Conservation (phyloP, 148 eudicot genomes). For the Beta vulgaris region DNA sequence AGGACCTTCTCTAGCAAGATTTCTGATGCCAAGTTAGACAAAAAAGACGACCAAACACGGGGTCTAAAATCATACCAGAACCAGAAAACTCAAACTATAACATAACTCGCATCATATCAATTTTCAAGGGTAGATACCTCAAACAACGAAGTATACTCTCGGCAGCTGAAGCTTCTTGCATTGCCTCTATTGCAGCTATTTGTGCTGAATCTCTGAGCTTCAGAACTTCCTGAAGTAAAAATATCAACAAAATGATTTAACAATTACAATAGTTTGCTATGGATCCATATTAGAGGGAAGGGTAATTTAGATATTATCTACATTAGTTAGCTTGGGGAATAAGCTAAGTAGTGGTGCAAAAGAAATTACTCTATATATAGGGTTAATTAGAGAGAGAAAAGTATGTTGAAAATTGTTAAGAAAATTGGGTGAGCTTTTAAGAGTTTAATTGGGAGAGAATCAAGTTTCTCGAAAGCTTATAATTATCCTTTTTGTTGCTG, state of each 20-base stretch:
- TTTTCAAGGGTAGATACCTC: conserved; percentile 40
- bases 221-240: conserved; percentile 59
- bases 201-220: conserved; percentile 82
- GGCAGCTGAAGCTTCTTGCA: conserved; percentile 87
- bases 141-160: conserved; percentile 73
- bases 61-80: neutral
- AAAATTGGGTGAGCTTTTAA: too few species aligned
- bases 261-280: neutral
- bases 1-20: too few species aligned
- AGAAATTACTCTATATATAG: too few species aligned
- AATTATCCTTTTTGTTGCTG: too few species aligned
- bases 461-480: too few species aligned
- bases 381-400: too few species aligned
- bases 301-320: too few species aligned
- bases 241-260: neutral
- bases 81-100: neutral
- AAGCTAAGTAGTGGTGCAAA: too few species aligned
- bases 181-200: conserved; percentile 75
- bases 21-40: neutral
- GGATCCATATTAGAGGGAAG: too few species aligned
- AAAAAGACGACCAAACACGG: neutral
- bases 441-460: too few species aligned
- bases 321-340: too few species aligned
- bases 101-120: neutral
- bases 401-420: too few species aligned